Conservation (phyloP, 345 rosid species). For the Erysimum cheiranthoides region DNA sequence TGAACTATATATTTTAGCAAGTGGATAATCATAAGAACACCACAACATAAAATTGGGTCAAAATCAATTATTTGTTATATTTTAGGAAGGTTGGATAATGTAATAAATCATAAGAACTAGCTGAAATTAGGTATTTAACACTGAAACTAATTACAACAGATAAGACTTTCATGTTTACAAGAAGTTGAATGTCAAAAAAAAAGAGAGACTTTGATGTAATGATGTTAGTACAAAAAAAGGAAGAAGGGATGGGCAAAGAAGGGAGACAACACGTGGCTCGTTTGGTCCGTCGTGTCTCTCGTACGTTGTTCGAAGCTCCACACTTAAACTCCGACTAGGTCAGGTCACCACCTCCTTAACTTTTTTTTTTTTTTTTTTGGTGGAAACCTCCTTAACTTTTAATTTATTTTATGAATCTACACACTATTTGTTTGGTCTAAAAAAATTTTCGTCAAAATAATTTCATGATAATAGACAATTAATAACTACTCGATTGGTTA, state of each 20-base stretch:
- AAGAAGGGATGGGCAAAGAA: not conserved
- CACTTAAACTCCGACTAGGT: not conserved
- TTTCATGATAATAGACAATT: not conserved
- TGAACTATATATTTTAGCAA: slow-evolving; percentile 14
- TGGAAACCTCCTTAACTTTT: not conserved
- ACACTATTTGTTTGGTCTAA: too few species aligned
- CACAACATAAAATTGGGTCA: slow-evolving; percentile 2
- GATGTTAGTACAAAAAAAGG: not conserved
- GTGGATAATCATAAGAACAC: slow-evolving; percentile 21
- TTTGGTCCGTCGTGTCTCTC: slow-evolving; percentile 41
- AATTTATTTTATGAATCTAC: too few species aligned
- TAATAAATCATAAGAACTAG: slow-evolving; percentile 13
- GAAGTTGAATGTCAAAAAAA: too few species aligned
- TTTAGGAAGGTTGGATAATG: not conserved
- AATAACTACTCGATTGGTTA: not conserved
- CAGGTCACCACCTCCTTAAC: slow-evolving; percentile 1
- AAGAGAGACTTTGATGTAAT: not conserved
- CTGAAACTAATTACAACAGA: not conserved
- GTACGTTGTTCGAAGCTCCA: slow-evolving; percentile 42
- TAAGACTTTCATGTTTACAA: not conserved
- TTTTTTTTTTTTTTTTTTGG: too few species aligned
- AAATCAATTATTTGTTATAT: not conserved
- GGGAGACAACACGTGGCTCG: slow-evolving; percentile 33
- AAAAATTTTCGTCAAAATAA: not conserved
- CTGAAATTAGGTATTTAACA: not conserved